Percentiles rank a stretch among this genome's conserved stretches.
Evolutionary conservation across 2,329 filamentous ascomycete genomes (phyloP).

Genomic region (Colletotrichum cuscutae): DNA sequence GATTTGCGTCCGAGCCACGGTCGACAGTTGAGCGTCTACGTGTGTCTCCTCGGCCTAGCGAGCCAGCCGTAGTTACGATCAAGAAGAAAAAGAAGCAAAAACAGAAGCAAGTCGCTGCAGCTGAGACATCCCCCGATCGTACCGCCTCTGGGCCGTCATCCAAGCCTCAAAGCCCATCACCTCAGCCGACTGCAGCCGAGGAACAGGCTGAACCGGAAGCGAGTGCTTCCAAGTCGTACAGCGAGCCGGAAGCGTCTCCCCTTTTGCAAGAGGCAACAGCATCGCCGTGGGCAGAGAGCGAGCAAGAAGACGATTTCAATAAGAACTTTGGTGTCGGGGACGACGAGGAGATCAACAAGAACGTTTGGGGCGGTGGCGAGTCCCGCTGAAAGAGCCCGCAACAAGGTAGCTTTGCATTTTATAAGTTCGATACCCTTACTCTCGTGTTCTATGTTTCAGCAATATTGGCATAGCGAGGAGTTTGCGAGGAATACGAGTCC

Average conservation of each 20-base stretch:
- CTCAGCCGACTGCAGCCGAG: not conserved
- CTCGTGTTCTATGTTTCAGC: conserved; percentile 31
- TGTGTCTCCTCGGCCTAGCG: conserved; percentile 13
- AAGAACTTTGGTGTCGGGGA: conserved; percentile 41
- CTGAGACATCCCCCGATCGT: conserved; percentile 10
- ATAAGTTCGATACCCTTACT: conserved; percentile 31
- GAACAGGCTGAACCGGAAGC: not conserved
- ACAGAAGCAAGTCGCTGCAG: conserved; percentile 24
- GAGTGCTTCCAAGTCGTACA: not conserved
- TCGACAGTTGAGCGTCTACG: conserved; percentile 28
- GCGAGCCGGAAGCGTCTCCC: conserved; percentile 7
- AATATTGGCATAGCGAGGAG: conserved; percentile 42
- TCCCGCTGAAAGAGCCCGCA: conserved; percentile 1
- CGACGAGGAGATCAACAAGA: conserved; percentile 54
- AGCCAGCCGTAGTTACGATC: conserved; percentile 25
- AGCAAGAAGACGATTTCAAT: conserved; percentile 25
- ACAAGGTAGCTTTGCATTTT: conserved; percentile 17
- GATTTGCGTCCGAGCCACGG: conserved; percentile 20
- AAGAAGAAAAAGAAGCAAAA: conserved; percentile 32
- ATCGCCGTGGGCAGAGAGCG: conserved; percentile 34
- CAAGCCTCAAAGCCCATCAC: conserved; percentile 18
- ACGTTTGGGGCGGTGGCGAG: conserved; percentile 52
- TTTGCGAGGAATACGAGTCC: conserved; percentile 30
- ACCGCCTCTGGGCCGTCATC: conserved; percentile 16
- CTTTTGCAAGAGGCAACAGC: conserved; percentile 19